These are phyloP conservation scores for Globisporangium irregulare DNA, from an alignment of 352 stramenopile species.

Conservation along the genomic window DNA sequence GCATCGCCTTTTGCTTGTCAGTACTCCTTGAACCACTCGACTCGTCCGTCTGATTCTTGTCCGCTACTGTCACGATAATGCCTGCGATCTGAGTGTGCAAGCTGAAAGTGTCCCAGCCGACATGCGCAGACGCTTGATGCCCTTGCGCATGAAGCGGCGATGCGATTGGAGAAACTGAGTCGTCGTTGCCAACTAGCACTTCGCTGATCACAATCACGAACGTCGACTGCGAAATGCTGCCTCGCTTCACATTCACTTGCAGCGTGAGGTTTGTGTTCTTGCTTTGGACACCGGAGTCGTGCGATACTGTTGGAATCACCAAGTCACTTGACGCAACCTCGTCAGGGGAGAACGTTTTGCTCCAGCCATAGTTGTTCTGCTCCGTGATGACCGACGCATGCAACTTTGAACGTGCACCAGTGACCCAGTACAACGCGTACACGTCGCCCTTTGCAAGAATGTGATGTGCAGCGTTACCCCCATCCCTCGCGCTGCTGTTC, in stretches of 20 bases:
- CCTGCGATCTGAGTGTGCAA: slow-evolving; percentile 70
- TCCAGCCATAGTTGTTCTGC: slow-evolving; percentile 59
- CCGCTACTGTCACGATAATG: slow-evolving; percentile 63
- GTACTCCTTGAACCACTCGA: slow-evolving; percentile 10
- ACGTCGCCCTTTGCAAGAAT: slow-evolving; percentile 65
- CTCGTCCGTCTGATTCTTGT: slow-evolving; percentile 41
- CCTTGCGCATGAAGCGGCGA: slow-evolving; percentile 1
- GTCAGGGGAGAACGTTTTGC: slow-evolving; percentile 49
- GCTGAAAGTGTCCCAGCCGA: slow-evolving; percentile 57
- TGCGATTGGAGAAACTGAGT: slow-evolving; percentile 11
- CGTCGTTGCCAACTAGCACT: slow-evolving; percentile 5
- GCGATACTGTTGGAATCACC: slow-evolving; percentile 39
- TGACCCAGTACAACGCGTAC: slow-evolving; percentile 81
- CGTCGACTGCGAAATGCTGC: slow-evolving; percentile 68
- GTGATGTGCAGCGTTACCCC: slow-evolving; percentile 59
- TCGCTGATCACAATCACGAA: slow-evolving; percentile 70
- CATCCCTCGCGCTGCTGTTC: not conserved
- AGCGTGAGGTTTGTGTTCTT: slow-evolving; percentile 25
- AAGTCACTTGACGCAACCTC: slow-evolving; percentile 42
- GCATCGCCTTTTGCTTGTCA: slow-evolving; percentile 2
- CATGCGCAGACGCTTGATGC: not conserved
- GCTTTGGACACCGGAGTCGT: slow-evolving; percentile 20
- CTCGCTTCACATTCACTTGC: slow-evolving; percentile 65
- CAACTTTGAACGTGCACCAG: slow-evolving; percentile 42
- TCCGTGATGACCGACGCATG: slow-evolving; percentile 57